Evolutionary conservation across 345 rosid species (phyloP), one percentile per base, ranked within the genome.

Genomic region (Trapa incisa): DNA sequence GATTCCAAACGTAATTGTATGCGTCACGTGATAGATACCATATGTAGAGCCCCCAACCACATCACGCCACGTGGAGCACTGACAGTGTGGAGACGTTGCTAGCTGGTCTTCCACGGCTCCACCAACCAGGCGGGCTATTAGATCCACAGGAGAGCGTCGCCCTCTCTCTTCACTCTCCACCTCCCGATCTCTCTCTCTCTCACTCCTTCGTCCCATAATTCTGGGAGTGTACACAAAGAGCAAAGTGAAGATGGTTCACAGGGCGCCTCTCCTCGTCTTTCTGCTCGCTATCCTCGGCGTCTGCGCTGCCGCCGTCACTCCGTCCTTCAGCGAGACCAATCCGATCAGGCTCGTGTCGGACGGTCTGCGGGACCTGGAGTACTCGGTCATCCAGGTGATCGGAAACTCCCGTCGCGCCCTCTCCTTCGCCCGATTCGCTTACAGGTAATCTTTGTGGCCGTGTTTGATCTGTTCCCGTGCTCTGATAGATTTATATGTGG

Each of bases 381-480:
- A 80, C 47, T 79, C 86, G 0, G 68, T 87, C 54, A 75, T 80
- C 43, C 80, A 73, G 72, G 85, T 79, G 75, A 58, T 93, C 82
- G 96, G 97, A 43, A 75, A 71, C 39, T 65, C 85, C 16, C 84
- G 85, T 11, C 84, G 68, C 37, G 92, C 84, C 69, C 63, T 82
- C 81, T 77, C 87, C 65, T 88, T 90, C 68, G 88, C 92, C 16
- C 91, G 96, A 67, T 93, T 93, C 70, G 83, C 87, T 72, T 73
- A 74, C 83, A 81, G 82, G 97, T 92, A 42, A 64, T 65, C 13
- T 5, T 43, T 2, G 12, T 32, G 37, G 37, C 36, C 36, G 35
- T 41, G 66, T 15, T 29, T n/a, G 60, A 54, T n/a, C 33, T 5
- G 11, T 17, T 7, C 3, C 7, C n/a, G 63, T 45, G 50, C 54